Evolutionary conservation across 2,329 filamentous ascomycete genomes (phyloP).

Genomic region (Colletotrichum sp.): DNA sequence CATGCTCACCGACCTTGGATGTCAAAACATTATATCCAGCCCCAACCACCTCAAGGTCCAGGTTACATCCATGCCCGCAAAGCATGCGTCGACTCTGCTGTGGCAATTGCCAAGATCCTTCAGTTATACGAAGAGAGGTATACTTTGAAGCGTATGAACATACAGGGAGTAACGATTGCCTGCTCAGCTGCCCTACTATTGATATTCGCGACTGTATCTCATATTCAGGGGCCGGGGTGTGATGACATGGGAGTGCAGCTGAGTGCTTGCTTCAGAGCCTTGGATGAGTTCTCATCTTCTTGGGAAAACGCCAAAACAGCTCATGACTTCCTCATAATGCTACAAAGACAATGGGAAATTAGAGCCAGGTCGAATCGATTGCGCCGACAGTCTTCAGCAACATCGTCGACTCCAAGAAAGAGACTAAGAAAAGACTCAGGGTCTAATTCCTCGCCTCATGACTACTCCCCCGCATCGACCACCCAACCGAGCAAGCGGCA

Average conservation of each 20-base stretch:
- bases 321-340: constrained; percentile 23
- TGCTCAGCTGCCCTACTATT: not conserved
- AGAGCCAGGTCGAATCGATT: not conserved
- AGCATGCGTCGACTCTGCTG: not conserved
- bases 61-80: constrained; percentile 21
- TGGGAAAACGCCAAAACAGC: constrained; percentile 28
- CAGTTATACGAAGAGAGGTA: not conserved
- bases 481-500: not conserved
- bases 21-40: not conserved
- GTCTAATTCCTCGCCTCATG: not conserved
- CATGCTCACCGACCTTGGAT: not conserved
- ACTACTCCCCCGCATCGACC: not conserved
- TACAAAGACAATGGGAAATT: constrained; percentile 18
- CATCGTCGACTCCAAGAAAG: not conserved
- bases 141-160: not conserved
- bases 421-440: not conserved
- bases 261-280: not conserved
- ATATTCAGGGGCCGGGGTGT: not conserved
- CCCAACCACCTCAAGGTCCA: constrained; percentile 21
- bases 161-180: not conserved
- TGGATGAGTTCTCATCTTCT: not conserved
- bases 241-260: not conserved
- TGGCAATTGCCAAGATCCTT: not conserved
- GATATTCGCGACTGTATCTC: not conserved
- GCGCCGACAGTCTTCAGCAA: not conserved